Base-by-base conservation (phyloP, 768 basidiomycete species). In the Phaeotremella fagi region DNA sequence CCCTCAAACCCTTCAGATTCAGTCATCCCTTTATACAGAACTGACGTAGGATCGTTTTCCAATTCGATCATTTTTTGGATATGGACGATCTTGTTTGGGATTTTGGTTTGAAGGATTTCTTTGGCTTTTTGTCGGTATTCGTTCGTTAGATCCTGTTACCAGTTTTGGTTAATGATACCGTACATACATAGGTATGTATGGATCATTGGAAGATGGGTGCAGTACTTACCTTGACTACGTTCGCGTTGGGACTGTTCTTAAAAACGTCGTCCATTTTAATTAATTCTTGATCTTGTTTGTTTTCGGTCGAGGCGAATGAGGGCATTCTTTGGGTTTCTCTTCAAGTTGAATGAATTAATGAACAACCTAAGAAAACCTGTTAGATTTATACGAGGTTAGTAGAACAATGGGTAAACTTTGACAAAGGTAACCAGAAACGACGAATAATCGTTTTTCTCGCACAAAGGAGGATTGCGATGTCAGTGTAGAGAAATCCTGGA, bases 41-140 rank as follows among this genome's bases (percentile, higher is more conserved):
- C 1, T 37, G 26, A 66, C 12, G 54, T 48, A 3, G 63, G 63
- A 38, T 68, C 64, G 15, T 47, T 26, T 37, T 65, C 69, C 23
- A 25, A 25, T 3, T 44, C 36, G 23, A 68, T 28, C 5, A 71
- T n/a, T 4, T 27, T n/a, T 11, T 44, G 60, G 37, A 71, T 24
- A 18, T 55, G 49, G 36, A 33, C 29, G 51, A 71, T 61, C 50
- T 64, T 63, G 35, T 22, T 28, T 12, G 69, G 69, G 28, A 71
- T 57, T 14, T 41, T 43, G 18, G 48, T 37, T 20, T 62, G 57
- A 20, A 68, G 50, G 51, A 63, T 58, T 27, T 60, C 52, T n/a
- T 29, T 52, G 15, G 69, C 66, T 38, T 52, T 55, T 18, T 41
- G 38, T 18, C 69, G 63, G 20, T 48, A 54, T 22, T 27, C 5